Evolutionary conservation across 768 basidiomycete genomes (phyloP), one percentile per base, ranked within the genome.

Genomic region (Pisolithus sp.): DNA sequence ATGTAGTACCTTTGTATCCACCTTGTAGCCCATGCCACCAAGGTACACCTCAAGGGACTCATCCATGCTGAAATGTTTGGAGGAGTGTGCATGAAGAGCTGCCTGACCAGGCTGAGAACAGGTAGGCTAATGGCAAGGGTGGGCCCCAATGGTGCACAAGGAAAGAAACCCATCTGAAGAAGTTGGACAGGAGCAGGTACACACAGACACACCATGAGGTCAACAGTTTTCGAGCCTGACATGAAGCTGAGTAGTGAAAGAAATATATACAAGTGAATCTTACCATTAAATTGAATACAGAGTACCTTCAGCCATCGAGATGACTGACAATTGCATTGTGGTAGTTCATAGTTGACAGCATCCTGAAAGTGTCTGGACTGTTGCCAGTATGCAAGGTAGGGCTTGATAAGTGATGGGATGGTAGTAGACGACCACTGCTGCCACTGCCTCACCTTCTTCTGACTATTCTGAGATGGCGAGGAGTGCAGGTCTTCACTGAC

Each of bases 71-170:
- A 61, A 44, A 54, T 58, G 44, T 70, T 68, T 8, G 62, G 68
- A 7, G 65, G 51, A 5, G 60, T 51, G 23, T 46, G 50, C 23
- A 66, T 41, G 53, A 66, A 71, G 0, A 71, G 53, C 7, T 54
- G 37, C 37, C 42, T 26, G 0, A 62, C 62, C 3, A 71, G 69
- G 31, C 64, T 58, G 12, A 71, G 49, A 26, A 71, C 54, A 26
- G 51, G 53, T 17, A 71, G 23, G 46, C 69, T 64, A 0, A 72
- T 61, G 9, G 66, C 70, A 3, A 72, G 52, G 13, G 62, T 61
- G 6, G 71, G 71, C 0, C 41, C 48, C 5, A 60, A 13, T 0
- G 69, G 70, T 4, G 66, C 54, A 36, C 59, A 65, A 10, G 69
- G 60, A 46, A 70, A 68, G n/a, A 60, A 53, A 1, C 61, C 64